Conservation (phyloP, 192 early-diverging fungal species). For the Entomortierella parvispora region DNA sequence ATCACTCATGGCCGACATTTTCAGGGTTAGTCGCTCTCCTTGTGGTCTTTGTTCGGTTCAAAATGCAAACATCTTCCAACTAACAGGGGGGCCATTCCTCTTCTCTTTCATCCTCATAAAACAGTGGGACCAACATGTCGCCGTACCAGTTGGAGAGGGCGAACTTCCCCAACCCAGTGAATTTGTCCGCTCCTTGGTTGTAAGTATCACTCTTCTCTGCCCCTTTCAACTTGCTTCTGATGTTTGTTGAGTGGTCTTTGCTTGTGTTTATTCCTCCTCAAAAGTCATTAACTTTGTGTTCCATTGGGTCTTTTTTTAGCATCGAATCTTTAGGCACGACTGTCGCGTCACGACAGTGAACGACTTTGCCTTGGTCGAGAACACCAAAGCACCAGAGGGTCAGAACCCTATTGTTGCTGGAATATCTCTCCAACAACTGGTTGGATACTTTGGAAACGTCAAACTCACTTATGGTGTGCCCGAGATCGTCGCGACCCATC, state of each 20-base stretch:
- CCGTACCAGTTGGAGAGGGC: not conserved
- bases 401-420: slow-evolving; percentile 39
- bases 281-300: not conserved
- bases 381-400: slow-evolving; percentile 20
- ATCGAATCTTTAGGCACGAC: slow-evolving; percentile 23
- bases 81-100: not conserved
- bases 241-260: not conserved
- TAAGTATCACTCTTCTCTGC: slow-evolving; percentile 4
- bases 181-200: not conserved
- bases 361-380: slow-evolving; percentile 41
- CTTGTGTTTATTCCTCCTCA: too few species aligned
- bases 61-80: not conserved
- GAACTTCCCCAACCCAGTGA: slow-evolving; percentile 10
- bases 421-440: slow-evolving; percentile 3
- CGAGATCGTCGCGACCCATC: slow-evolving; percentile 18
- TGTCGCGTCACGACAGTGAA: slow-evolving; percentile 11
- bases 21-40: slow-evolving; percentile 4
- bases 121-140: slow-evolving; percentile 10
- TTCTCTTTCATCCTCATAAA: not conserved
- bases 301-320: not conserved
- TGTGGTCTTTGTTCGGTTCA: not conserved
- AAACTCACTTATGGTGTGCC: slow-evolving; percentile 10
- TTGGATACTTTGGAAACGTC: slow-evolving; percentile 27
- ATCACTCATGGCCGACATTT: not conserved
- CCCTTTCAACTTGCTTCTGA: not conserved